Evolutionary conservation across 2,329 filamentous ascomycete genomes (phyloP), one percentile per base, ranked within the genome.

Genomic region (Colletotrichum camelliae): DNA sequence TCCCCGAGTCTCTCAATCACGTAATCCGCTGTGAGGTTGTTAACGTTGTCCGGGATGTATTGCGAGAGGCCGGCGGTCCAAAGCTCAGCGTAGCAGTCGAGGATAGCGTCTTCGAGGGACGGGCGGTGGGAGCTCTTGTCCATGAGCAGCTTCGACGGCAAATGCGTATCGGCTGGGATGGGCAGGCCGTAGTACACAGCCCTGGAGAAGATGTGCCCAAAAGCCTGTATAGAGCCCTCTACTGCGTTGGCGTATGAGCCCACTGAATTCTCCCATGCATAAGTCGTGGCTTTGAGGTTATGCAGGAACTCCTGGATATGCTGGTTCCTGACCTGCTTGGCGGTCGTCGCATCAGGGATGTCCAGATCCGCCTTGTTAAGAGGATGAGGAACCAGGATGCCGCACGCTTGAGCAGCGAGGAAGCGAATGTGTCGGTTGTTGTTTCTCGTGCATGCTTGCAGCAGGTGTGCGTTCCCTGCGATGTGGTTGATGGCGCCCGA

Each of bases 321-420:
- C 24, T 72, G 27, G 68, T 77, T 77, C 21, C 75, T 58, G 10
- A 48, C 62, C 33, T 75, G 75, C 9, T 70, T n/a, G n/a, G 70
- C 81, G 10, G 87, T 83, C 18, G 66, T 48, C 35, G 35, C 35
- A 18, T 82, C 84, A 10, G 85, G 80, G 15, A 92, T 79, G 5
- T 85, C 80, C 15, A 70, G 15, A 29, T 76, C 74, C 64, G 65
- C 58, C 29, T 62, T 52, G 72, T 88, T 88, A 8, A 79, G 80
- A 5, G 88, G 87, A 82, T 96, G 94, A 0, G 95, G 93, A 1
- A 91, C 92, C 7, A 98, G 84, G 15, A 98, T 93, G 1, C 96
- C 96, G 79, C 96, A 91, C 0, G 92, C 90, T 75, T 92, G 92
- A 18, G 95, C 93, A 2, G 93, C 93, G 33, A 93, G 87, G 48